Percentiles rank a stretch among this genome's conserved stretches.
These are phyloP conservation scores for Castanospermum australe DNA, from an alignment of 306 rosid genomes.

Conservation along the genomic window DNA sequence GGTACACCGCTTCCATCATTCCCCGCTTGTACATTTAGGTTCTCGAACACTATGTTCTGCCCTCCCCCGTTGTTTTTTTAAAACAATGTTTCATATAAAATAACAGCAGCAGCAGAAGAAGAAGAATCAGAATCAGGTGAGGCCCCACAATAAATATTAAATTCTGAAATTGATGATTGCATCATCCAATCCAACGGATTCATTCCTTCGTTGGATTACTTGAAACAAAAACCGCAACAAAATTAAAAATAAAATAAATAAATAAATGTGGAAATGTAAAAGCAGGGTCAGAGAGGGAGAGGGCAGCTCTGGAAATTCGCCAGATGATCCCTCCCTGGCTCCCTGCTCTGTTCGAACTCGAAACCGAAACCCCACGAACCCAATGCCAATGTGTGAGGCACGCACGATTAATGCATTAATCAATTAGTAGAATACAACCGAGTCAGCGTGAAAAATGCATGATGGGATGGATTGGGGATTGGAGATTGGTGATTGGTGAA, in stretches of 20 bases:
- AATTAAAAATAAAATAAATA: too few relatives aligned
- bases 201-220: neutral
- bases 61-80: neutral
- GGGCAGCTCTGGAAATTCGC: neutral
- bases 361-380: neutral
- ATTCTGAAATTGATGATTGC: neutral
- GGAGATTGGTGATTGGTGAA: too few relatives aligned
- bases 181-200: neutral
- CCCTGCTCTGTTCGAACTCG: neutral
- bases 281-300: neutral
- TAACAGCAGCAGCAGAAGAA: neutral
- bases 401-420: neutral
- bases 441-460: neutral
- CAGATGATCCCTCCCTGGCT: neutral
- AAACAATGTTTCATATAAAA: neutral
- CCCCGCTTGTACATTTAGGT: constrained; percentile 78
- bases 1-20: constrained; percentile 69
- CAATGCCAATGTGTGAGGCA: neutral
- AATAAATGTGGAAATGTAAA: neutral
- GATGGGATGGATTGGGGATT: too few relatives aligned
- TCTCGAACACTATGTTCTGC: constrained; percentile 73
- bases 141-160: neutral
- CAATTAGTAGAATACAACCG: neutral
- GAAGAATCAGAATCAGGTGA: neutral
- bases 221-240: neutral